Evolutionary conservation across 108 stramenopile genomes (phyloP).

Genomic region (Cyclotella cryptica): DNA sequence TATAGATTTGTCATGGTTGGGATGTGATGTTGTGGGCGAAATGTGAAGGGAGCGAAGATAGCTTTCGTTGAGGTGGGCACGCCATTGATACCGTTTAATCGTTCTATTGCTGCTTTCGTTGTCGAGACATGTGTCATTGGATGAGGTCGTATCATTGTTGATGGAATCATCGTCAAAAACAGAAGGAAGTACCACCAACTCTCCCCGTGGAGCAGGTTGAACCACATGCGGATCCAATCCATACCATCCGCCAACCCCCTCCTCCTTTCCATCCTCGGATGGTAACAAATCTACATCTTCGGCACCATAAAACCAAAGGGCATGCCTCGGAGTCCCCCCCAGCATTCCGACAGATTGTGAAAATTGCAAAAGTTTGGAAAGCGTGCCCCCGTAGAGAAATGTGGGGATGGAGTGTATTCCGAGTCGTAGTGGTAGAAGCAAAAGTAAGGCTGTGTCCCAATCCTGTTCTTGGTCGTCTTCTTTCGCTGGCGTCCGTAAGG

Average conservation of each 20-base stretch:
- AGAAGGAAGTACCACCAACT: not conserved
- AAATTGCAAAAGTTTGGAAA: slow-evolving; percentile 71
- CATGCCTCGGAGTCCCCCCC: slow-evolving; percentile 89
- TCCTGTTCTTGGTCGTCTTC: slow-evolving; percentile 28
- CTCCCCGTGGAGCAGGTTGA: slow-evolving; percentile 73
- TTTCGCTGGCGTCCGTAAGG: slow-evolving; percentile 5
- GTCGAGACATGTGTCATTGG: no score
- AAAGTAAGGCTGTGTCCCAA: slow-evolving; percentile 77
- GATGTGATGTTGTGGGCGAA: slow-evolving; percentile 45
- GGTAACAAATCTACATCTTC: slow-evolving; percentile 41
- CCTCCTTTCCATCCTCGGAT: not conserved
- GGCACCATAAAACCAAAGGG: slow-evolving; percentile 91
- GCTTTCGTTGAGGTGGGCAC: slow-evolving; percentile 64
- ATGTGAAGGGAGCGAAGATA: slow-evolving; percentile 82
- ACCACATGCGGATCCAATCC: slow-evolving; percentile 92
- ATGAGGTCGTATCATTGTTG: no score
- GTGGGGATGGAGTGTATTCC: slow-evolving; percentile 74
- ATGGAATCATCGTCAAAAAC: no score
- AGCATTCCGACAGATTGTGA: slow-evolving; percentile 87
- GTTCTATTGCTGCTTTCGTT: not conserved
- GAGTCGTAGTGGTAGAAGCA: slow-evolving; percentile 82
- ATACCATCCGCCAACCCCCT: slow-evolving; percentile 66
- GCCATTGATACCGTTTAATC: slow-evolving; percentile 13
- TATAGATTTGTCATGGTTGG: slow-evolving; percentile 55
- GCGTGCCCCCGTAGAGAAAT: slow-evolving; percentile 49